Conservation (phyloP, 2,329 filamentous ascomycete species). For the Aciculosporium take region DNA sequence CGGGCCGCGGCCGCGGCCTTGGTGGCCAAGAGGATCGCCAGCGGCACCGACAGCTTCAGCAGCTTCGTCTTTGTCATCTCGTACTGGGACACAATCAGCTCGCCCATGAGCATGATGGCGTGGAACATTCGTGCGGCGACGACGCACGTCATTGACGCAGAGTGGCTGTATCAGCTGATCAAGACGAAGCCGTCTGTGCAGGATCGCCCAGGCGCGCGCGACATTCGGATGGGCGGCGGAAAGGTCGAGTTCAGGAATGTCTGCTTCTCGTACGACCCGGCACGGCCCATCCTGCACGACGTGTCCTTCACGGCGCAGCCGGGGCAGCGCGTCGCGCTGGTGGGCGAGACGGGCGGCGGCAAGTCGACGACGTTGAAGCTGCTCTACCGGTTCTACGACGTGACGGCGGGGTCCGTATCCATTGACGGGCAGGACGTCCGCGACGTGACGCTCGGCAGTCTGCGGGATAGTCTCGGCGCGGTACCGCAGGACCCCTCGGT, state of each 20-base stretch:
- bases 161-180: slow-evolving; percentile 43
- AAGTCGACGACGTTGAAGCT: slow-evolving; percentile 50
- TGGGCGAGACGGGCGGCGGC: slow-evolving; percentile 47
- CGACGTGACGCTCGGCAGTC: slow-evolving; percentile 39
- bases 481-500: slow-evolving; percentile 51
- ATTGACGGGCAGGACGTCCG: slow-evolving; percentile 48
- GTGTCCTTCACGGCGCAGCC: slow-evolving; percentile 33
- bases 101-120: slow-evolving; percentile 20
- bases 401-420: slow-evolving; percentile 35
- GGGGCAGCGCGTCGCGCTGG: slow-evolving; percentile 43
- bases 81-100: slow-evolving; percentile 42
- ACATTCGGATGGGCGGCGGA: slow-evolving; percentile 30
- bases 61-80: slow-evolving; percentile 47
- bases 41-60: slow-evolving; percentile 21
- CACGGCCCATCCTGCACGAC: slow-evolving; percentile 34
- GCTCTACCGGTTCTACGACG: slow-evolving; percentile 46
- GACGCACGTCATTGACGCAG: slow-evolving; percentile 46
- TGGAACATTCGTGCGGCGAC: slow-evolving; percentile 14
- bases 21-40: slow-evolving; percentile 5
- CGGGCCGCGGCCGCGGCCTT: slow-evolving; percentile 6
- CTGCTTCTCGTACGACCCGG: slow-evolving; percentile 38
- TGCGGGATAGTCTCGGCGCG: slow-evolving; percentile 45
- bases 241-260: slow-evolving; percentile 40
- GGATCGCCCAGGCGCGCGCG: slow-evolving; percentile 29
- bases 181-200: slow-evolving; percentile 41